Base-by-base conservation (phyloP, 1,284 basidiomycete genomes). In the Wolfiporia cocos region DNA sequence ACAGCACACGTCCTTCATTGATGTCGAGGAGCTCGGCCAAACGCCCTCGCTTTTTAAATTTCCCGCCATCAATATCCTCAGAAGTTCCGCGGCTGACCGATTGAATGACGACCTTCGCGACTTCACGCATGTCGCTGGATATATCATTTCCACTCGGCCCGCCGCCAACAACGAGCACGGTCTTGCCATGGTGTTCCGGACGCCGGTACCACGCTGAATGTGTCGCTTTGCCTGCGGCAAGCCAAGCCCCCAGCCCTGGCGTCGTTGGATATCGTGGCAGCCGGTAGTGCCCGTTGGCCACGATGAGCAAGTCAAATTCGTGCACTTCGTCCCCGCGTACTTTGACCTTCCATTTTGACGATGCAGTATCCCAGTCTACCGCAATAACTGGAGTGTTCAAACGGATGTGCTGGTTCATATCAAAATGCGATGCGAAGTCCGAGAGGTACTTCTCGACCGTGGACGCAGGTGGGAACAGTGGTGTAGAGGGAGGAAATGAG, bases 241-340 rank as follows among this genome's bases (percentile, higher is more conserved):
- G 52, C 86, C 86, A 89, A 9, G 59, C 48, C 14, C 64, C 54
- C 3, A 89, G 53, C 1, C 86, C 85, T 2, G 77, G 71, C 6
- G 71, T 69, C 33, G 64, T 45, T 2, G 85, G 84, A 41, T 77
- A 72, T 23, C 74, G 71, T 1, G 86, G 86, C 12, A 71, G 51
- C 33, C 66, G 69, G 54, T 84, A 81, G 57, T 86, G 86, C 0
- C 86, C 86, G 49, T 86, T 88, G 28, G 81, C 81, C 17, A 87
- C 68, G 32, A 89, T 61, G 33, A 89, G 54, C 19, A 75, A 65
- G 50, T 89, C 82, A 49, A 78, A 86, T 2, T 61, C 46, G 15
- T 62, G 48, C 1, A 46, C 52, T 30, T 73, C 64, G 1, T 41
- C 51, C 20, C 31, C 15, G 18, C 30, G 17, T 1, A 58, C 61